Conservation (phyloP, 164 flowering plant genomes). For the Macadamia tetraphylla region DNA sequence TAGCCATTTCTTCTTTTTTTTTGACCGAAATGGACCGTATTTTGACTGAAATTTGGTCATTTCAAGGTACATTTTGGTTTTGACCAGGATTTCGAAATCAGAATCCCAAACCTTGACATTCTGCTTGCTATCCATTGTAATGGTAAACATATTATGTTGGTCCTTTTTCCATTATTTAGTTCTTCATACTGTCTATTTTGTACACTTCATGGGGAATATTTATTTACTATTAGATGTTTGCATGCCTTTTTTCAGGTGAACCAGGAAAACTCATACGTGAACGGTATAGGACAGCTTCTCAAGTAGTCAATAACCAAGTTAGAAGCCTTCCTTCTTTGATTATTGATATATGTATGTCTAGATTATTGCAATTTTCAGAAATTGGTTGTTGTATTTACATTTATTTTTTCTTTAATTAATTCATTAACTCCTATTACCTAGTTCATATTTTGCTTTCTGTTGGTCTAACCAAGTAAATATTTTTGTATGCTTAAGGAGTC, state of each 20-base stretch:
- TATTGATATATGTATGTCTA: constrained; percentile 47
- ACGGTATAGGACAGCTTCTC: constrained; percentile 94
- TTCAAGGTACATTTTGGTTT: too few species aligned
- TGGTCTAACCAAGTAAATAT: too few species aligned
- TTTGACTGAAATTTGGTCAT: too few species aligned
- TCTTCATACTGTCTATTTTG: neutral
- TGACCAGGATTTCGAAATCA: too few species aligned
- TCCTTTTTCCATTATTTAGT: neutral
- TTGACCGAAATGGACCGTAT: too few species aligned
- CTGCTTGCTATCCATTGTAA: neutral
- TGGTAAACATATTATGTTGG: neutral
- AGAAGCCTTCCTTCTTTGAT: constrained; percentile 59
- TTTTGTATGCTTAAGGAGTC: too few species aligned
- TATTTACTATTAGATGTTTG: neutral
- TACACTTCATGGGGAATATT: neutral
- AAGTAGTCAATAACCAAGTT: constrained; percentile 95
- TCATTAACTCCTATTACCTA: neutral
- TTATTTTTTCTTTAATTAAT: neutral
- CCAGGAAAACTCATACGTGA: constrained; percentile 88
- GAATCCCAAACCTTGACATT: neutral
- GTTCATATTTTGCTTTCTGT: too few species aligned
- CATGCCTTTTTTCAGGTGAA: constrained; percentile 52
- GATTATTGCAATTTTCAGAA: constrained; percentile 13
- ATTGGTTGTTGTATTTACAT: neutral
- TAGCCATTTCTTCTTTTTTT: too few species aligned